These are phyloP conservation scores for Pistacia integerrima DNA, from an alignment of 345 rosid genomes.

Conservation along the genomic window DNA sequence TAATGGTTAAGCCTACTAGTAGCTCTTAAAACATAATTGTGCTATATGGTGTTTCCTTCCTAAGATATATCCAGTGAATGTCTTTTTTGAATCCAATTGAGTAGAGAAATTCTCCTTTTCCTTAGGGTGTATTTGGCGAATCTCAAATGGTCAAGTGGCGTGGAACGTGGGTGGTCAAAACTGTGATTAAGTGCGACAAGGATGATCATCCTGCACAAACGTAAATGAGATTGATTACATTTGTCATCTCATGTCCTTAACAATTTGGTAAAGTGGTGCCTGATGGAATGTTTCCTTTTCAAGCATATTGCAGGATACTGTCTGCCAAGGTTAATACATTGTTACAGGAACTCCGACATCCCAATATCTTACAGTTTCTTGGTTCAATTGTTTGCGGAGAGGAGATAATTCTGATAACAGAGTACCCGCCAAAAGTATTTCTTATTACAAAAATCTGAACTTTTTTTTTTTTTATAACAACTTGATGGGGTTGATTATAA, in stretches of 20 bases:
- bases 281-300: background rate
- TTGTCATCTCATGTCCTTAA: background rate
- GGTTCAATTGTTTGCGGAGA: slow-evolving; percentile 63
- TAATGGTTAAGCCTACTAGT: background rate
- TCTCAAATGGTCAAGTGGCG: slow-evolving; percentile 64
- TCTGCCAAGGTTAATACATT: slow-evolving; percentile 56
- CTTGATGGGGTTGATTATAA: background rate
- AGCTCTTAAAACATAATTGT: background rate
- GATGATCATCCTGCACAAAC: slow-evolving; percentile 38
- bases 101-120: slow-evolving; percentile 9
- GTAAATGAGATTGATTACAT: slow-evolving; percentile 24
- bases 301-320: slow-evolving; percentile 43
- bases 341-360: slow-evolving; percentile 62
- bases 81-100: background rate
- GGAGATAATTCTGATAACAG: slow-evolving; percentile 57
- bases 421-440: slow-evolving; percentile 52
- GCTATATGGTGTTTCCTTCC: background rate
- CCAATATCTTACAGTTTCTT: slow-evolving; percentile 65
- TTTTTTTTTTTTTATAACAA: background rate
- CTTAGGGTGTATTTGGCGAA: slow-evolving; percentile 53
- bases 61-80: background rate
- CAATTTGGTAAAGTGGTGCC: background rate
- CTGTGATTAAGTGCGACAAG: slow-evolving; percentile 53
- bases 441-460: background rate
- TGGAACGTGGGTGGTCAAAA: slow-evolving; percentile 69